phyloP scores from a whole-genome alignment of 2,329 filamentous ascomycete genomes.

The Podosphaera aphanis region DNA sequence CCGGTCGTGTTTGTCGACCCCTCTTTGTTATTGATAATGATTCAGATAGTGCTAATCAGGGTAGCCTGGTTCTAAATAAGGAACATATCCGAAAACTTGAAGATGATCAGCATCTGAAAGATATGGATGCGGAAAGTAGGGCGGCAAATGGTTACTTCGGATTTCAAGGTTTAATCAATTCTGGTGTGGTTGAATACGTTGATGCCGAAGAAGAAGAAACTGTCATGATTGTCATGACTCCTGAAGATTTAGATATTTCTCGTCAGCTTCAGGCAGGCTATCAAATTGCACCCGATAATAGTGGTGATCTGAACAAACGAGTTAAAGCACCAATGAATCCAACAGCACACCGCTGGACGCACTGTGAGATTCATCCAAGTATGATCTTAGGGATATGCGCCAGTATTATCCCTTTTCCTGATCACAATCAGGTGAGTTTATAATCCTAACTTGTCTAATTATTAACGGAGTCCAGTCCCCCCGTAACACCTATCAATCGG shows the following conservation, averaged over 20 bases:
- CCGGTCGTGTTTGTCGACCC: slow-evolving; percentile 80
- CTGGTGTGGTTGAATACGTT: slow-evolving; percentile 80
- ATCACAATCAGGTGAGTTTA: slow-evolving; percentile 63
- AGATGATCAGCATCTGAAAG: slow-evolving; percentile 40
- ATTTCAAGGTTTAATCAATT: slow-evolving; percentile 67
- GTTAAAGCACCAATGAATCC: slow-evolving; percentile 75
- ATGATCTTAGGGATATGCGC: slow-evolving; percentile 98
- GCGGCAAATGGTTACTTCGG: slow-evolving; percentile 42
- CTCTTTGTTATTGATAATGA: slow-evolving; percentile 87
- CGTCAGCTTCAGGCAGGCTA: slow-evolving; percentile 45
- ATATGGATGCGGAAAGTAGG: slow-evolving; percentile 33
- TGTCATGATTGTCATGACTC: slow-evolving; percentile 97
- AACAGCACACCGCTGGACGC: slow-evolving; percentile 78
- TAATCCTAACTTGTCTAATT: slow-evolving; percentile 3
- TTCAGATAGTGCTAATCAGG: slow-evolving; percentile 46
- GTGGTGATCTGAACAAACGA: slow-evolving; percentile 55
- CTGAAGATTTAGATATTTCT: slow-evolving; percentile 71
- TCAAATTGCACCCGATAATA: slow-evolving; percentile 34
- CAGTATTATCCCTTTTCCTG: slow-evolving; percentile 97
- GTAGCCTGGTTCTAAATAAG: slow-evolving; percentile 61
- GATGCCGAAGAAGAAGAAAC: slow-evolving; percentile 98
- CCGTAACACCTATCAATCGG: slow-evolving; percentile 96
- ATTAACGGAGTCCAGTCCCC: slow-evolving; percentile 42
- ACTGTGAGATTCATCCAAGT: slow-evolving; percentile 96
- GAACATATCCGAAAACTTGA: slow-evolving; percentile 61